These are phyloP conservation scores for Citropsis articulata DNA, from an alignment of 345 rosid genomes.

Conservation along the genomic window DNA sequence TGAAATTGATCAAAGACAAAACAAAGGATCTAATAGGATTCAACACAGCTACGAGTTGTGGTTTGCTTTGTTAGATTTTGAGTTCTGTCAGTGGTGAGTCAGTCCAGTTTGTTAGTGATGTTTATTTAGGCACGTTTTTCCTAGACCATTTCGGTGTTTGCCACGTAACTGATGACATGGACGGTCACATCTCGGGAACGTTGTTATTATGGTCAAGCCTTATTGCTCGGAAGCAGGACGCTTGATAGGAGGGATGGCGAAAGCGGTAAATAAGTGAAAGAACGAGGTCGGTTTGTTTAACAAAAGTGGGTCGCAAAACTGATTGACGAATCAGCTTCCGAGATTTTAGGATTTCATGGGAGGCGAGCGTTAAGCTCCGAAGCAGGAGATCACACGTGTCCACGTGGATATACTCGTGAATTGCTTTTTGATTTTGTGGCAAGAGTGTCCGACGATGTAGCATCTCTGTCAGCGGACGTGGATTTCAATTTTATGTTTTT, in stretches of 20 bases:
- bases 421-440: constrained; percentile 5
- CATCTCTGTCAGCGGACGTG: background rate
- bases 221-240: constrained; percentile 17
- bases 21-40: background rate
- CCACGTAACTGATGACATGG: constrained; percentile 4
- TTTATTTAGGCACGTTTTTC: constrained; percentile 22
- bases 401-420: constrained; percentile 1
- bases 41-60: background rate
- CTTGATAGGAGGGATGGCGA: constrained; percentile 19
- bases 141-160: constrained; percentile 18
- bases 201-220: background rate
- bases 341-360: background rate
- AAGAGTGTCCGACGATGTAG: background rate
- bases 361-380: background rate
- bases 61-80: background rate
- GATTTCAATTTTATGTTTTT: background rate
- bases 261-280: constrained; percentile 11
- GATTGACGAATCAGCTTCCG: constrained; percentile 10
- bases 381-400: background rate
- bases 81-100: background rate
- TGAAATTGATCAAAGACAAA: background rate
- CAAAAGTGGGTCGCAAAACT: background rate
- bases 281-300: background rate
- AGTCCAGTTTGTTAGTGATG: background rate
- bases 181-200: background rate